Evolutionary conservation across 805 yeast genomes (phyloP), one percentile per base, ranked within the genome.

Genomic region (Clavispora carvajalis): DNA sequence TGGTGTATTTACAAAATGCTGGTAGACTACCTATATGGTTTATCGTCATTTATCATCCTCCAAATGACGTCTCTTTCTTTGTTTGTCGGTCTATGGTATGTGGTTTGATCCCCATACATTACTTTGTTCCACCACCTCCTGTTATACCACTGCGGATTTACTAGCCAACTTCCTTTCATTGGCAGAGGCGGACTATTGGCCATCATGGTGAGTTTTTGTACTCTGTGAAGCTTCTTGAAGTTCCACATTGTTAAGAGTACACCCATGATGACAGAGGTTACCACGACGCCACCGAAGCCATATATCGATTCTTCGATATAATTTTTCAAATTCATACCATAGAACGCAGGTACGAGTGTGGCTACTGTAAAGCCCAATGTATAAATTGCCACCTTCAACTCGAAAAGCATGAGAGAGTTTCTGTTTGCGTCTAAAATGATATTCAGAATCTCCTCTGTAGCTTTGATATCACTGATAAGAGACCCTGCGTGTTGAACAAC

Each of bases 391-490:
- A 89, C 79, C 52, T 85, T 83, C 47, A 90, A 66, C 54, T 90
- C 95, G 50, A 84, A 80, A 41, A 90, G 72, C 95, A 90, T 87
- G 46, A 90, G 67, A 3, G 95, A 79, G 62, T 90, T 90, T 65
- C 97, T 78, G 55, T 88, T 88, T 2, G 96, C 87, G 60, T 90
- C 97, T 40, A 90, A 62, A 45, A 90, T 89, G 53, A 90, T 89
- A 56, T 89, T 89, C 44, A 87, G 90, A 56, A 90, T 86, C 54
- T 90, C 97, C 57, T 89, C 96, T 0, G 97, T 90, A 12, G 93
- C 85, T 55, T 80, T 80, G 51, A 90, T 87, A 56, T 90, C 95
- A 51, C 80, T 81, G 16, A 85, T 77, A 41, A 89, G 65, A 4
- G 91, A 82, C 33, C 86, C 95, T 0, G 95, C 82, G 51, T 85